phyloP scores from a whole-genome alignment of 495 filamentous ascomycete genomes.

The Durotheca rogersii region DNA sequence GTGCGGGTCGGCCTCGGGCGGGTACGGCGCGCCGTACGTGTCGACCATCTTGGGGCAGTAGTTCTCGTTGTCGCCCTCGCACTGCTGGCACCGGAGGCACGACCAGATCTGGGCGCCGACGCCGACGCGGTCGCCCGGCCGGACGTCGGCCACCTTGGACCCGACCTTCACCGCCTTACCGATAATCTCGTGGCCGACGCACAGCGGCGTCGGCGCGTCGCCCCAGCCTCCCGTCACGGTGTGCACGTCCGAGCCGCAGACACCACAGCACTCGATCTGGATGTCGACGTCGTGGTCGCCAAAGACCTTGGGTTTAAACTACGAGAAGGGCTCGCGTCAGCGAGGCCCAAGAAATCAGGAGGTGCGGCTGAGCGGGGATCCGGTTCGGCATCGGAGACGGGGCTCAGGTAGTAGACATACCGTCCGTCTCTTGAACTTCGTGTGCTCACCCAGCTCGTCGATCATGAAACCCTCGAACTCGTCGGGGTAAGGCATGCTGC shows the following conservation, averaged over 20 bases:
- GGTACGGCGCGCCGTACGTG: constrained; percentile 67
- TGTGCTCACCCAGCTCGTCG: constrained; percentile 59
- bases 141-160: constrained; percentile 58
- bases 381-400: not conserved
- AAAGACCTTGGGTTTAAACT: constrained; percentile 80
- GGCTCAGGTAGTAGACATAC: constrained; percentile 46
- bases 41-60: constrained; percentile 67
- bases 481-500: constrained; percentile 73
- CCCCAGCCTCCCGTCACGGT: constrained; percentile 79
- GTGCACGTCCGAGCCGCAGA: constrained; percentile 79
- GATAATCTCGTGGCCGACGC: constrained; percentile 75
- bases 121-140: constrained; percentile 75
- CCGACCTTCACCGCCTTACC: constrained; percentile 73
- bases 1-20: constrained; percentile 36
- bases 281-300: constrained; percentile 56
- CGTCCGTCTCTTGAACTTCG: constrained; percentile 63
- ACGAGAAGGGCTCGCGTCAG: constrained; percentile 3
- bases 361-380: too few relatives aligned
- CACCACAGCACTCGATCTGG: constrained; percentile 62
- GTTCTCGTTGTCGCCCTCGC: constrained; percentile 64
- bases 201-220: constrained; percentile 61
- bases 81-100: constrained; percentile 58
- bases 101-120: constrained; percentile 76
- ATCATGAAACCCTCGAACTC: constrained; percentile 75
- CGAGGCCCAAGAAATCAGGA: too few relatives aligned